Conservation (phyloP, 208 protist genomes). For the Wallacemonas sp. region DNA sequence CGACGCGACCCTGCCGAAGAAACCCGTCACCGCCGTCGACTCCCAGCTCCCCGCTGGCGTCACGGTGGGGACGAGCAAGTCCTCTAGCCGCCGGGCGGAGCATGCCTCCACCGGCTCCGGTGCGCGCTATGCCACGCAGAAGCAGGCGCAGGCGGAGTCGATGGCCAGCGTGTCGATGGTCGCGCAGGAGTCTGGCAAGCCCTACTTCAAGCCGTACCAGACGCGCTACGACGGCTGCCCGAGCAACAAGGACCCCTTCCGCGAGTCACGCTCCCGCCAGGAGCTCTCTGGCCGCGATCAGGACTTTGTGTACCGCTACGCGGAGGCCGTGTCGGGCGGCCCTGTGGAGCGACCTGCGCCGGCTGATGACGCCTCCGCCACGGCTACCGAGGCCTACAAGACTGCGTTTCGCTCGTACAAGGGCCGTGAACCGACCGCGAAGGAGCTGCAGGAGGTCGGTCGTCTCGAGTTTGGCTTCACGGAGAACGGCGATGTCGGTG, state of each 20-base stretch:
- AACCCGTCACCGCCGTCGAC: constrained; percentile 40
- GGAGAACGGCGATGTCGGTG: constrained; percentile 71
- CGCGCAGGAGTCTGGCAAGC: constrained; percentile 16
- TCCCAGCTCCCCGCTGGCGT: constrained; percentile 51
- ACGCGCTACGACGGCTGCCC: constrained; percentile 36
- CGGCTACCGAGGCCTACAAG: constrained; percentile 72
- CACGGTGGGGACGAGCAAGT: constrained; percentile 37
- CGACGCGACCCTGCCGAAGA: constrained; percentile 57
- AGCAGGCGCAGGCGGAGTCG: constrained; percentile 31
- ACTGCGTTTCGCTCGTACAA: constrained; percentile 71
- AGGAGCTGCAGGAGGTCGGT: constrained; percentile 77
- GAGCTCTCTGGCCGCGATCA: constrained; percentile 64
- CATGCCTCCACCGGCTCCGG: background rate
- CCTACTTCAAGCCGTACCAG: constrained; percentile 68
- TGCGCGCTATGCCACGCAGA: constrained; percentile 27
- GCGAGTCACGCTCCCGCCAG: constrained; percentile 43
- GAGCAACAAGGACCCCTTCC: constrained; percentile 48
- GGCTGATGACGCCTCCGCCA: constrained; percentile 31
- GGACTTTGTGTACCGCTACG: constrained; percentile 86
- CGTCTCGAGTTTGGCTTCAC: constrained; percentile 73
- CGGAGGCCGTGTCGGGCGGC: constrained; percentile 46
- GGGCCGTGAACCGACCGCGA: constrained; percentile 60
- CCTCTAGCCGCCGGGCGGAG: constrained; percentile 20
- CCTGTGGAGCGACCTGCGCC: constrained; percentile 38
- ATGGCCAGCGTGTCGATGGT: constrained; percentile 9